These are phyloP conservation scores for Huntiella omanensis DNA, from an alignment of 2,329 filamentous ascomycete genomes.

Conservation along the genomic window DNA sequence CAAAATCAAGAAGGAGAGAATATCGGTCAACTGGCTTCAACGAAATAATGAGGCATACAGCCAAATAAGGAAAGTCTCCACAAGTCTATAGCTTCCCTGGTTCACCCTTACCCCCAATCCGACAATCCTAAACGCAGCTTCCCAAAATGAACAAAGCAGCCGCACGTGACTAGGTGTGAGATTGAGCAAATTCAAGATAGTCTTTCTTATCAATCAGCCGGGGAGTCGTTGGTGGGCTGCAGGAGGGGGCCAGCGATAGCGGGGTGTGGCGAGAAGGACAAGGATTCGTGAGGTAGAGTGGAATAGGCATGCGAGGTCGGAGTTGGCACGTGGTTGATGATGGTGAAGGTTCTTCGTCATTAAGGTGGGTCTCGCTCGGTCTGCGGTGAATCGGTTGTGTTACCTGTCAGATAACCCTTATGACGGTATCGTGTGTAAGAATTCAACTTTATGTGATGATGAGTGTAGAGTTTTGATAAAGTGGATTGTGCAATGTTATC, in stretches of 20 bases:
- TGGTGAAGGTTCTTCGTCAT: not conserved
- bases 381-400: too few relatives aligned
- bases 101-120: not conserved
- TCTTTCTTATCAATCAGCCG: conserved; percentile 4
- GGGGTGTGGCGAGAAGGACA: not conserved
- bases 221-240: not conserved
- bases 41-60: not conserved
- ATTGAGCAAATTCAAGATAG: not conserved
- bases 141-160: not conserved
- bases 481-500: not conserved
- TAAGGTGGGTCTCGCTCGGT: not conserved
- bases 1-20: not conserved
- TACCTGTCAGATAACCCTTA: too few relatives aligned
- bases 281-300: not conserved
- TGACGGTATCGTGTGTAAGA: too few relatives aligned
- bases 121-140: not conserved
- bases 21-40: not conserved
- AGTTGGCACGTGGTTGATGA: not conserved
- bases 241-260: not conserved
- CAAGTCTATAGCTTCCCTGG: not conserved
- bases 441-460: too few relatives aligned
- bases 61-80: not conserved
- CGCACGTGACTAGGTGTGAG: not conserved
- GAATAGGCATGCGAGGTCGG: not conserved
- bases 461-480: not conserved